A percentile compares a stretch with the other conserved stretches of the same genome.
These are phyloP conservation scores for Cryptococcus hybrid DNA, from an alignment of 1,284 basidiomycete genomes.

Conservation along the genomic window DNA sequence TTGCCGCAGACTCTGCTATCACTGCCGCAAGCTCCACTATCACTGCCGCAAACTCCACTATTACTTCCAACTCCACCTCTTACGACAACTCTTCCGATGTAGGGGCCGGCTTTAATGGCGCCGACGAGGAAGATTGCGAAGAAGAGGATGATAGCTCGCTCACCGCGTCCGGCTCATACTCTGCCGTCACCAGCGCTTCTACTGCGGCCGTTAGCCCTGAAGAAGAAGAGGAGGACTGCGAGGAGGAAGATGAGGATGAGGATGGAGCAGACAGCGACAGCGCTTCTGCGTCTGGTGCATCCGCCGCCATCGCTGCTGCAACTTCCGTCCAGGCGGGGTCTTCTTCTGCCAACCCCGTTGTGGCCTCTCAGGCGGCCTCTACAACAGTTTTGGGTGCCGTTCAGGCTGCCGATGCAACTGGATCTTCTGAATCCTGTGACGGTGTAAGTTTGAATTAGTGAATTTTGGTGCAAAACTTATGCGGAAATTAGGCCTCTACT, in stretches of 20 bases:
- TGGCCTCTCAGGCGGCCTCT: not conserved
- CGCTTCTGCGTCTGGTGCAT: not conserved
- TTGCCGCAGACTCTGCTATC: not conserved
- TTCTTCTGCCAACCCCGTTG: not conserved
- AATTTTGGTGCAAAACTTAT: too few relatives aligned
- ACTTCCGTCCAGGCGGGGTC: not conserved
- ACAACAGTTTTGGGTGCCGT: slow-evolving; percentile 6
- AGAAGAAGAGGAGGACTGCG: slow-evolving; percentile 5
- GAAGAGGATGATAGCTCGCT: slow-evolving; percentile 19
- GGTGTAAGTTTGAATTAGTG: slow-evolving; percentile 13
- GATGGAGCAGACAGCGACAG: not conserved
- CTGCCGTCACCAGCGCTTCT: not conserved
- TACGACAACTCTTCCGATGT: slow-evolving; percentile 1
- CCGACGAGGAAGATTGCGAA: slow-evolving; percentile 8
- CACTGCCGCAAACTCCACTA: not conserved
- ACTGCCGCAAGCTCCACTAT: not conserved
- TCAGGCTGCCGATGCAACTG: slow-evolving; percentile 3
- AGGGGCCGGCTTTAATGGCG: slow-evolving; percentile 5
- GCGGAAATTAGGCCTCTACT: slow-evolving; percentile 12
- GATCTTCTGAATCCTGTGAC: slow-evolving; percentile 9
- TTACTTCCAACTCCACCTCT: not conserved
- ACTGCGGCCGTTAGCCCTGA: not conserved
- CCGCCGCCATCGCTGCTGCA: not conserved
- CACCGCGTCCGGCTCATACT: not conserved
- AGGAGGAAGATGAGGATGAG: slow-evolving; percentile 8